These are phyloP conservation scores for Alternaria atra DNA, from an alignment of 2,329 filamentous ascomycete genomes.

Conservation along the genomic window DNA sequence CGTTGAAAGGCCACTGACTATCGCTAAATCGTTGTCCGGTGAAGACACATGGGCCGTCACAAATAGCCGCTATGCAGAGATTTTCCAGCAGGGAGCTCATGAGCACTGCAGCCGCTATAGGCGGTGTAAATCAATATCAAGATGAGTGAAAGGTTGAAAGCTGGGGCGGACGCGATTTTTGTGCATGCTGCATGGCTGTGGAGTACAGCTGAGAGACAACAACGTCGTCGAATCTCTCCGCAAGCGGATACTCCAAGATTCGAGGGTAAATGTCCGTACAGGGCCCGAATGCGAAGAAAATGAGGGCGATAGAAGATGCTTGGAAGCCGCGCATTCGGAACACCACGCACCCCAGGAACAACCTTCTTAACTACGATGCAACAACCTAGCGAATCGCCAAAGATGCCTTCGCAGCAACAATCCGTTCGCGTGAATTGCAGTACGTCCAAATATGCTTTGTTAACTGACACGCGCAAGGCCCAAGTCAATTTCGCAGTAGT, in stretches of 20 bases:
- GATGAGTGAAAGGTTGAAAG: background rate
- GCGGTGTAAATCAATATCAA: background rate
- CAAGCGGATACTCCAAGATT: background rate
- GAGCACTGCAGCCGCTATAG: background rate
- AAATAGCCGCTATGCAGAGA: background rate
- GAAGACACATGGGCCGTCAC: constrained; percentile 1
- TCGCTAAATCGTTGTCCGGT: background rate
- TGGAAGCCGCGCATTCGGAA: background rate
- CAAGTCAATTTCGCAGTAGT: background rate
- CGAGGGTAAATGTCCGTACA: background rate
- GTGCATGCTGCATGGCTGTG: background rate
- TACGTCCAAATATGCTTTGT: background rate
- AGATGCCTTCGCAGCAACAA: background rate
- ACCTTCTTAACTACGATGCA: background rate
- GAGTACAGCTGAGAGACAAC: background rate
- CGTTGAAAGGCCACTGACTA: constrained; percentile 2
- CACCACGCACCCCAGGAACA: background rate
- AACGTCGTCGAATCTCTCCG: background rate
- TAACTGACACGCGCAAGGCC: background rate
- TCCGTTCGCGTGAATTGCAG: background rate
- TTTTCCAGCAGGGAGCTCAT: background rate
- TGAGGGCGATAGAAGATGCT: background rate
- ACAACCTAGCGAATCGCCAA: background rate
- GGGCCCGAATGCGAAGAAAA: background rate
- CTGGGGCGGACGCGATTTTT: background rate